Base-by-base conservation (phyloP, 164 flowering plant species). In the Umbilicus rupestris region DNA sequence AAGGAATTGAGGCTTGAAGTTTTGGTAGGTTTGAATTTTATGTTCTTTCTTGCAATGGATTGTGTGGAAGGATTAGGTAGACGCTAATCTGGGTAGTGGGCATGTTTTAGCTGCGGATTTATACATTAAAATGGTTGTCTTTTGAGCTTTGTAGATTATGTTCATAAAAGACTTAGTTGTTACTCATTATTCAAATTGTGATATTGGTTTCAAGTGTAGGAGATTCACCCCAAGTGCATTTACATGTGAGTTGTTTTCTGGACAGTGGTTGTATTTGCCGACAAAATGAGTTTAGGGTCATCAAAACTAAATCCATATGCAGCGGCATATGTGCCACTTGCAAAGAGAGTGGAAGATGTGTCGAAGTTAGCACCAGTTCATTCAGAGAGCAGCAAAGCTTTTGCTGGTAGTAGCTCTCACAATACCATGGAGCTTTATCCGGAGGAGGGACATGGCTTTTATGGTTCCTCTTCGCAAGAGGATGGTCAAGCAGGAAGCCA, bases 241-340 rank as follows among this genome's bases (percentile, higher is more conserved):
- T 55, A 28, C 60, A 28, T 55, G 22, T 55, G 33, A 55, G 20
- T 12, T 12, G n/a, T 17, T 45, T 29, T 17, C 4, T 67, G 12
- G 24, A 41, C 69, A 67, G 64, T 39, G 50, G 30, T 30, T 58
- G 14, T 29, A 12, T 10, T 14, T 2, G 22, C 16, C 29, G 44
- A 64, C 10, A 47, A 68, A 44, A 78, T 73, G 79, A 73, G 66
- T 60, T 47, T 73, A n/a, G 66, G 67, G 44, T 70, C 31, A 37
- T 71, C 75, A 37, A 52, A 58, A 26, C 67, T 76, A 60, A 76
- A 76, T 68, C 79, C 79, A 2, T 68, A 70, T 68, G 87, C 87
- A 39, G 79, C 75, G 47, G 69, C 81, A 41, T 81, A 78, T 46
- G 59, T 79, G 57, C 87, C 87, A 3, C 68, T 78, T 20, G 70